A percentile compares a stretch with the other conserved stretches of the same genome.
Evolutionary conservation across 139 green algal genomes (phyloP).

Genomic region (Diplosphaera chodatii): DNA sequence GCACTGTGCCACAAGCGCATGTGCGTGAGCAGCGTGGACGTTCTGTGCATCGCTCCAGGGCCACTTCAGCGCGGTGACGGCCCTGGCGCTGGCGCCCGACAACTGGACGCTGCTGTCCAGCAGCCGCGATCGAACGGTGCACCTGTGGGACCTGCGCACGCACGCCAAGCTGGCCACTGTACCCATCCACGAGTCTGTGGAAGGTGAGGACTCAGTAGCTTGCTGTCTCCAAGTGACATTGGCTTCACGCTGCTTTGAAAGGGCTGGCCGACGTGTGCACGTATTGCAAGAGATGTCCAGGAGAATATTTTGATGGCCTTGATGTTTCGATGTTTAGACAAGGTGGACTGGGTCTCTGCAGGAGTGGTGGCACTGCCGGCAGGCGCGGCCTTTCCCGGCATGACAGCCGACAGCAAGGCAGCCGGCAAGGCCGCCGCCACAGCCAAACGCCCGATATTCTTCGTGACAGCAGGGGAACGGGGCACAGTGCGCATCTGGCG

Average conservation of each 20-base stretch:
- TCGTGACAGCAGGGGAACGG: conserved; percentile 78
- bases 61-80: conserved; percentile 82
- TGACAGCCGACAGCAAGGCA: conserved; percentile 10
- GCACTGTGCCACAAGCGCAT: too few relatives aligned
- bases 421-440: conserved; percentile 5
- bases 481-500: conserved; percentile 69
- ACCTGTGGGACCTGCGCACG: conserved; percentile 70
- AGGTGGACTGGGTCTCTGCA: too few relatives aligned
- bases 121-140: conserved; percentile 62
- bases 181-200: conserved; percentile 82
- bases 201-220: too few relatives aligned
- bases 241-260: too few relatives aligned
- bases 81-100: conserved; percentile 60
- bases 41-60: conserved; percentile 43
- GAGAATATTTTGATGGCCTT: too few relatives aligned
- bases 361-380: conserved; percentile 27
- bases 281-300: too few relatives aligned
- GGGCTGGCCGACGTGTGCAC: too few relatives aligned
- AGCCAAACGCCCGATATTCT: conserved; percentile 33
- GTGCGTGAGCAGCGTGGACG: too few relatives aligned
- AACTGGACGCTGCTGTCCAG: conserved; percentile 61
- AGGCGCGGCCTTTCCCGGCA: conserved; percentile 33
- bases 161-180: conserved; percentile 55
- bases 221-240: too few relatives aligned
- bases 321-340: too few relatives aligned